These are phyloP conservation scores for Crithidia bombi DNA, from an alignment of 208 protist species.

Conservation along the genomic window DNA sequence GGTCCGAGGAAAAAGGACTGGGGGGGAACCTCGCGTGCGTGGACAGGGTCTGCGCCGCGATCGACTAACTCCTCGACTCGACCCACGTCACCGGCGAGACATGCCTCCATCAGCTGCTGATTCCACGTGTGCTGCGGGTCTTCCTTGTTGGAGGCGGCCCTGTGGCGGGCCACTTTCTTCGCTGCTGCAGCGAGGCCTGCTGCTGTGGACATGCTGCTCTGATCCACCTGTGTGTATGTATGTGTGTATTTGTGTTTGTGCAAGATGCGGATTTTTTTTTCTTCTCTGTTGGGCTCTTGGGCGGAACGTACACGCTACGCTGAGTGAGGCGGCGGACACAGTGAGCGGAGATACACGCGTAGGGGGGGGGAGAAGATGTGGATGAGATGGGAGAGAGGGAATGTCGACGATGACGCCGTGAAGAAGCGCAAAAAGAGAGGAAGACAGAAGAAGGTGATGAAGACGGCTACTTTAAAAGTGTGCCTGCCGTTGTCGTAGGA, in stretches of 20 bases:
- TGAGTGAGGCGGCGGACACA: too few relatives aligned
- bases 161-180: neutral
- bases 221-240: neutral
- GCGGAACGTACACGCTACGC: too few relatives aligned
- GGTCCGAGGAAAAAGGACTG: conserved; percentile 30
- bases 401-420: too few relatives aligned
- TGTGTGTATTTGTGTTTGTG: neutral
- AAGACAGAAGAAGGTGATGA: too few relatives aligned
- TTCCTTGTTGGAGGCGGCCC: conserved; percentile 37
- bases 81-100: conserved; percentile 44
- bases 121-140: conserved; percentile 89
- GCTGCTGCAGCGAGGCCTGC: neutral
- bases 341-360: too few relatives aligned
- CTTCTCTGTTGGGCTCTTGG: conserved; percentile 8
- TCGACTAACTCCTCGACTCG: conserved; percentile 45
- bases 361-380: too few relatives aligned
- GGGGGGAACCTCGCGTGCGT: conserved; percentile 57
- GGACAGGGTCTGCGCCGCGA: conserved; percentile 65
- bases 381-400: too few relatives aligned
- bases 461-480: too few relatives aligned
- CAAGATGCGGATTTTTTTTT: neutral
- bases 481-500: too few relatives aligned
- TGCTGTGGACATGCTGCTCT: conserved; percentile 8
- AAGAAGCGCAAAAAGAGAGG: too few relatives aligned
- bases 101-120: conserved; percentile 74